Evolutionary conservation across 352 stramenopile genomes (phyloP).

Genomic region (Phytophthora melonis): DNA sequence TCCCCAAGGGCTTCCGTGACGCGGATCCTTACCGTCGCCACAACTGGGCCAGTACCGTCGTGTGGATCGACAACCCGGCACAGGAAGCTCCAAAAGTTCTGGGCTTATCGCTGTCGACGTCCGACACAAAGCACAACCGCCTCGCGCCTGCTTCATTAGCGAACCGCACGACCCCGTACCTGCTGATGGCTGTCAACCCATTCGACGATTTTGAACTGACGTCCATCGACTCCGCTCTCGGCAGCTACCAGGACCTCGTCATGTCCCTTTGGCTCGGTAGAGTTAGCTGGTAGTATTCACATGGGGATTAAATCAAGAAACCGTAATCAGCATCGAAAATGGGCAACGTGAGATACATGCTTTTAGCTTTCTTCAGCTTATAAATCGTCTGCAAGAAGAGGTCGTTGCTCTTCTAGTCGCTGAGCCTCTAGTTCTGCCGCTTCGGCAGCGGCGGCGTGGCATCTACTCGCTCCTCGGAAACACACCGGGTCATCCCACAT

Average conservation of each 20-base stretch:
- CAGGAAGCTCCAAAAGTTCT: neutral
- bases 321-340: neutral
- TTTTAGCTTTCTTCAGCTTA: neutral
- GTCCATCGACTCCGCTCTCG: neutral
- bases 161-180: neutral
- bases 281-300: neutral
- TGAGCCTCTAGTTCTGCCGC: slow-evolving; percentile 24
- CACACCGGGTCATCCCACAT: slow-evolving; percentile 82
- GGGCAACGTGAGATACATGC: neutral
- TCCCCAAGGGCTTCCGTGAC: neutral
- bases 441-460: slow-evolving; percentile 19
- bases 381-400: slow-evolving; percentile 26
- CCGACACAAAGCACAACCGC: neutral
- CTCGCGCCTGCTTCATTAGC: neutral
- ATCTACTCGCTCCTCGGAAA: slow-evolving; percentile 35
- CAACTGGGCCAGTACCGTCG: neutral
- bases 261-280: neutral
- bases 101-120: neutral
- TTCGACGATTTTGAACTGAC: neutral
- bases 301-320: no score
- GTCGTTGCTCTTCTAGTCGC: slow-evolving; percentile 28
- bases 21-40: neutral
- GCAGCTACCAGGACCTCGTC: neutral
- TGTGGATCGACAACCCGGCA: neutral
- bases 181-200: neutral